These are phyloP conservation scores for Monosporozyma solicola DNA, from an alignment of 805 yeast genomes.

Conservation along the genomic window DNA sequence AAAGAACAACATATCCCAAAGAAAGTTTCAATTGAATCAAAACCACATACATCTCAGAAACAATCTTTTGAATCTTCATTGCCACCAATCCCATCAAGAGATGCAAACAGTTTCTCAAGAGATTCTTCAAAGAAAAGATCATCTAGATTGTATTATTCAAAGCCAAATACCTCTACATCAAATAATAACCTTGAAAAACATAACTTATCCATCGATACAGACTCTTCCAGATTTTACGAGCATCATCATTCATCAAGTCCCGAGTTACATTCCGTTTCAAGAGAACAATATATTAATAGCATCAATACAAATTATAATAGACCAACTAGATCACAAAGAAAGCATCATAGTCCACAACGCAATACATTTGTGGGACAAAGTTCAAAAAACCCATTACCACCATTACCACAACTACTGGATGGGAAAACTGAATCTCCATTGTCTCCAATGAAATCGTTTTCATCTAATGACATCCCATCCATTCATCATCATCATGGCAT, in stretches of 20 bases:
- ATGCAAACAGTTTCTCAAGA: not conserved
- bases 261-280: not conserved
- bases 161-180: not conserved
- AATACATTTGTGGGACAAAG: not conserved
- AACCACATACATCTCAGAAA: not conserved
- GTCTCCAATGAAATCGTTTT: constrained; percentile 19
- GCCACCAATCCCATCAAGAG: constrained; percentile 3
- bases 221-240: not conserved
- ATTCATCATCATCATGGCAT: not conserved
- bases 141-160: not conserved
- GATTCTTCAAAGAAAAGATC: not conserved
- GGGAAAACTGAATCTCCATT: constrained; percentile 5
- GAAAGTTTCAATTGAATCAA: not conserved
- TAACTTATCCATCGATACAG: not conserved
- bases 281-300: not conserved
- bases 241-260: not conserved
- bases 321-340: not conserved
- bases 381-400: constrained; percentile 14
- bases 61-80: not conserved
- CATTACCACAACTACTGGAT: constrained; percentile 21
- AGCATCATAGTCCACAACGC: not conserved
- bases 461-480: constrained; percentile 19
- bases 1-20: not conserved
- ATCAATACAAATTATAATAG: not conserved
- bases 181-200: not conserved